These are phyloP conservation scores for Cephalotrichum gorgonifer DNA, from an alignment of 2,329 filamentous ascomycete genomes.

Conservation along the genomic window DNA sequence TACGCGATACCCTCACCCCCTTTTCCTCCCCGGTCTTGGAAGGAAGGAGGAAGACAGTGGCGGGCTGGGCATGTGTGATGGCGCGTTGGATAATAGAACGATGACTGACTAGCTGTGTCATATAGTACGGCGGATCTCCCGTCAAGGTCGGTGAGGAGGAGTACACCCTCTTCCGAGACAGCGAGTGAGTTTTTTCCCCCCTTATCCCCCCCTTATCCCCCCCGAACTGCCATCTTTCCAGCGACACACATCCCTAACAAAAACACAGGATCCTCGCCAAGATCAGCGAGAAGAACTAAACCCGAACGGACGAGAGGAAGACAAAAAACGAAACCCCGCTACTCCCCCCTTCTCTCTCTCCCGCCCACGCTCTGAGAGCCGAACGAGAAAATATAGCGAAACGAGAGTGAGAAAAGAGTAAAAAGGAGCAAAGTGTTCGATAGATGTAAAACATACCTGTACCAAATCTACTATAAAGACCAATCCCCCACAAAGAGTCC, in stretches of 20 bases:
- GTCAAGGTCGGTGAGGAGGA: slow-evolving; percentile 98
- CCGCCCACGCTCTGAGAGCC: no score
- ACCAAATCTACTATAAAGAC: background rate
- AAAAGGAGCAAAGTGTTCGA: background rate
- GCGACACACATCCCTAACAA: background rate
- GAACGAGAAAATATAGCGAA: background rate
- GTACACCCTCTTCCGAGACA: slow-evolving; percentile 90
- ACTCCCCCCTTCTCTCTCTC: no score
- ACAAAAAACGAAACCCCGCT: background rate
- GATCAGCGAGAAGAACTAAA: slow-evolving; percentile 55
- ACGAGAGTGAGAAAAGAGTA: background rate
- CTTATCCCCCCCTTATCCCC: background rate
- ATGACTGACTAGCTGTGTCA: background rate
- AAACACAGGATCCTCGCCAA: slow-evolving; percentile 81
- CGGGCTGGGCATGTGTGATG: background rate
- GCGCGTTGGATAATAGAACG: background rate
- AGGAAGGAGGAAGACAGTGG: background rate
- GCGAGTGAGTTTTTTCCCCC: slow-evolving; percentile 63
- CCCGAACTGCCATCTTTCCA: background rate
- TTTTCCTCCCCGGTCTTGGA: slow-evolving; percentile 13
- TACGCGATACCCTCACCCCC: no score
- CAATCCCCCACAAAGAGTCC: background rate
- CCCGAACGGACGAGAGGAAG: no score
- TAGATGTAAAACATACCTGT: background rate
- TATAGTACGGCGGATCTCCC: slow-evolving; percentile 80